Percentiles rank a stretch among this genome's conserved stretches.
Evolutionary conservation across 768 basidiomycete species (phyloP).

Genomic region (Antrodiella citrinella): DNA sequence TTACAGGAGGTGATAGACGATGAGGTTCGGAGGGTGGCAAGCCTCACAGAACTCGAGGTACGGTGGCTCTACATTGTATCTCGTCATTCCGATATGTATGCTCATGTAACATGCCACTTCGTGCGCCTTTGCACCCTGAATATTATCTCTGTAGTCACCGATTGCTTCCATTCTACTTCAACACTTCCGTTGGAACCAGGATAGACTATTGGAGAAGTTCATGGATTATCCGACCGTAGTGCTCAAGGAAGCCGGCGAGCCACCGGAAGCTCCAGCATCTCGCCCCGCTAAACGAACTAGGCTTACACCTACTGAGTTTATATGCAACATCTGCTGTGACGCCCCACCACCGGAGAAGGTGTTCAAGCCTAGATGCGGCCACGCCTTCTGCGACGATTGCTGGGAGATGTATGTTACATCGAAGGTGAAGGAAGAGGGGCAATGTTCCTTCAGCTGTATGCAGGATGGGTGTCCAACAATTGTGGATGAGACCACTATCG

Average conservation of each 20-base stretch:
- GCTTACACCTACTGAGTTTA: slow-evolving; percentile 40
- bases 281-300: slow-evolving; percentile 21
- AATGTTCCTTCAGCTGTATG: slow-evolving; percentile 71
- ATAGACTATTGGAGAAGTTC: slow-evolving; percentile 89
- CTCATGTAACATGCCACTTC: not conserved
- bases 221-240: slow-evolving; percentile 84
- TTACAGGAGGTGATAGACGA: slow-evolving; percentile 17
- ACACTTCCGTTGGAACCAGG: slow-evolving; percentile 90
- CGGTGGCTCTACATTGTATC: slow-evolving; percentile 3
- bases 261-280: slow-evolving; percentile 10
- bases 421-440: slow-evolving; percentile 80
- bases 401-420: slow-evolving; percentile 72
- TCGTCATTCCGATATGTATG: slow-evolving; percentile 3
- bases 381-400: slow-evolving; percentile 76
- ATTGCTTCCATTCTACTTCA: slow-evolving; percentile 76
- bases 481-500: slow-evolving; percentile 50
- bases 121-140: not conserved
- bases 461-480: slow-evolving; percentile 63
- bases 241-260: slow-evolving; percentile 31
- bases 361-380: slow-evolving; percentile 71
- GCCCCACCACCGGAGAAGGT: slow-evolving; percentile 45
- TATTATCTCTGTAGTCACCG: slow-evolving; percentile 38
- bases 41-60: slow-evolving; percentile 23
- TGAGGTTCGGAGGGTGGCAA: slow-evolving; percentile 21
- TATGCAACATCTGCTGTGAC: slow-evolving; percentile 91